phyloP scores from a whole-genome alignment of 805 yeast species.

The Yarrowia phangngaensis region DNA sequence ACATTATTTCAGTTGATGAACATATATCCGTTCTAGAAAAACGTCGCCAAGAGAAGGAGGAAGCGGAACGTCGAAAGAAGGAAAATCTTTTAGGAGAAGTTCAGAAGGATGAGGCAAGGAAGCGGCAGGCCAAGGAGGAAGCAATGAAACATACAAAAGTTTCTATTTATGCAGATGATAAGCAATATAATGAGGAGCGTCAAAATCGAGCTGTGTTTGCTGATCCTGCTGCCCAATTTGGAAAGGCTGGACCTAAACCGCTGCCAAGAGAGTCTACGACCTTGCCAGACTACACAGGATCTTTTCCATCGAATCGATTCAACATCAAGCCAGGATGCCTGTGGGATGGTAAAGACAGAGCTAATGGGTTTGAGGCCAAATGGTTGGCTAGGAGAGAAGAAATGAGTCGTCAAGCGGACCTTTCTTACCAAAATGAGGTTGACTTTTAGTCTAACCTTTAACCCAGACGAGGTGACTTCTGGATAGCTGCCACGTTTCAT shows the following conservation, averaged over 20 bases:
- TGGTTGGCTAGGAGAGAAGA: slow-evolving; percentile 18
- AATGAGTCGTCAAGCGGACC: slow-evolving; percentile 3
- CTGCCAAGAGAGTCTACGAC: background rate
- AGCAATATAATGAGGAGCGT: slow-evolving; percentile 19
- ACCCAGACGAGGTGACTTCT: too few species aligned
- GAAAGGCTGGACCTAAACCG: background rate
- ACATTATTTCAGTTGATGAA: slow-evolving; percentile 9
- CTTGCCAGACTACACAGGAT: background rate
- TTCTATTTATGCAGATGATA: background rate
- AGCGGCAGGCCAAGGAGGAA: slow-evolving; percentile 3
- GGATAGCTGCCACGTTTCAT: too few species aligned
- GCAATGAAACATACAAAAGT: slow-evolving; percentile 4
- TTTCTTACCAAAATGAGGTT: slow-evolving; percentile 15
- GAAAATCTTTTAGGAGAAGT: slow-evolving; percentile 10
- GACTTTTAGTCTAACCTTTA: background rate
- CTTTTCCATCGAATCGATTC: slow-evolving; percentile 15
- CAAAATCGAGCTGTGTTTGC: slow-evolving; percentile 6
- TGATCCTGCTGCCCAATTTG: slow-evolving; percentile 17
- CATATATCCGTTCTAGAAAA: slow-evolving; percentile 15
- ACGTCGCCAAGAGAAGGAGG: slow-evolving; percentile 6
- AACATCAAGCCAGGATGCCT: slow-evolving; percentile 18
- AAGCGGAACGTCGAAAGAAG: slow-evolving; percentile 4
- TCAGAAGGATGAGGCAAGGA: slow-evolving; percentile 6
- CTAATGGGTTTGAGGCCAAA: slow-evolving; percentile 14
- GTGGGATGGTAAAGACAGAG: slow-evolving; percentile 15